A percentile compares a stretch with the other conserved stretches of the same genome.
Conservation (phyloP, 1,284 basidiomycete species). For the Cerrena zonata region DNA sequence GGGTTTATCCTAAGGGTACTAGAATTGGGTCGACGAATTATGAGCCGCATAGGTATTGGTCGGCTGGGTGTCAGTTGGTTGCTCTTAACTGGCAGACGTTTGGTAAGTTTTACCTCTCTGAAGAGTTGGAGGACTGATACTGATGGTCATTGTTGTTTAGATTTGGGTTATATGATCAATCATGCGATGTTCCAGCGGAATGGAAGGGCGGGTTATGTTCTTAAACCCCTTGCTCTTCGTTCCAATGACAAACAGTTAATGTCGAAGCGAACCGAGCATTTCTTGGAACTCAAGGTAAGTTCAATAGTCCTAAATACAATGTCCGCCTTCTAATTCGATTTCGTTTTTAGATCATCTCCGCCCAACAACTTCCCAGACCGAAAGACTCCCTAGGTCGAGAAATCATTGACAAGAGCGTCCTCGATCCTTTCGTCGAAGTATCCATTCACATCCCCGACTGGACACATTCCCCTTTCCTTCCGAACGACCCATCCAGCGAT, state of each 20-base stretch:
- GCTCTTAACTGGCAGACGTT: slow-evolving; percentile 98
- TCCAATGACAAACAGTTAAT: slow-evolving; percentile 58
- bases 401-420: slow-evolving; percentile 49
- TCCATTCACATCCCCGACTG: slow-evolving; percentile 74
- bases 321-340: too few species aligned
- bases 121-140: not conserved
- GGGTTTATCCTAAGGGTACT: slow-evolving; percentile 86
- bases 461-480: slow-evolving; percentile 36
- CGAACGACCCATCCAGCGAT: slow-evolving; percentile 13
- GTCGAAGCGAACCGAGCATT: slow-evolving; percentile 50
- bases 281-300: slow-evolving; percentile 59
- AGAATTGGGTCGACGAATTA: slow-evolving; percentile 85
- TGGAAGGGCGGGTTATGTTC: slow-evolving; percentile 80
- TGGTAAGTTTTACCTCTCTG: slow-evolving; percentile 50
- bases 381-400: slow-evolving; percentile 63
- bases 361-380: slow-evolving; percentile 83
- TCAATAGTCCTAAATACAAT: too few species aligned
- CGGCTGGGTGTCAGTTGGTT: slow-evolving; percentile 86
- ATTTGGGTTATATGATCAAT: slow-evolving; percentile 85
- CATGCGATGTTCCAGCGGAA: slow-evolving; percentile 91
- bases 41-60: slow-evolving; percentile 86
- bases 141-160: slow-evolving; percentile 32
- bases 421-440: slow-evolving; percentile 78
- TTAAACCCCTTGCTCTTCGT: slow-evolving; percentile 82
- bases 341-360: slow-evolving; percentile 77